Base-by-base conservation (phyloP, 805 yeast species). In the Monosporozyma siamensis region DNA sequence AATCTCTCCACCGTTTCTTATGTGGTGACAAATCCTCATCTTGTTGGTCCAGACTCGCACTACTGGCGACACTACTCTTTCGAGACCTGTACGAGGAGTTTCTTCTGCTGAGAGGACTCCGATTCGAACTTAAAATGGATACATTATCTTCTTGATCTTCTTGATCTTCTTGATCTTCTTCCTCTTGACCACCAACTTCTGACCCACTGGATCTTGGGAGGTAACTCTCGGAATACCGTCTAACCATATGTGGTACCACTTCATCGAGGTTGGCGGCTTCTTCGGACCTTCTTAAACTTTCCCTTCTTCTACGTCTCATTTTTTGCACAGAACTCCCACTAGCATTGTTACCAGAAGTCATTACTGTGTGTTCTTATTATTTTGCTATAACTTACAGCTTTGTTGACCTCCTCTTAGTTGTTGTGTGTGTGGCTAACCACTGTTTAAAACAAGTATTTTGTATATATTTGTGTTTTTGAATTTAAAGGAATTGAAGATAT, bases 1-100 rank as follows among this genome's bases (percentile, higher is more conserved):
- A 70, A 44, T 72, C 74, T 43, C 59, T 68, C 48, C 58, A 52
- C 20, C 48, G 32, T 39, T 47, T 46, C 38, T 39, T 43, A 10
- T 35, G 34, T 10, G 27, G 15, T 7, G 17, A 14, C 14, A 17
- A 18, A 7, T 32, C 14, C 7, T 6, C 23, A 32, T 18, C 23
- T 17, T 36, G 15, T 22, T 34, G 14, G 8, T n/a, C n/a, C 22
- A 32, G 23, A 32, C 17, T 32, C n/a, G n/a, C 32, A 15, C 14
- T 29, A 11, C 20, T 29, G 17, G 20, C 32, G 17, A 29, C 20
- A 3, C 34, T n/a, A 23, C 24, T 24, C 26, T 39, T 15, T 26
- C 35, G 18, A 11, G 41, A 37, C 14, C 41, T 24, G 12, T 15
- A 22, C n/a, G 9, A 14, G 15, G 37, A 22, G n/a, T 18, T 6